Conservation (phyloP, 805 yeast species). For the Schwanniomyces sp. region DNA sequence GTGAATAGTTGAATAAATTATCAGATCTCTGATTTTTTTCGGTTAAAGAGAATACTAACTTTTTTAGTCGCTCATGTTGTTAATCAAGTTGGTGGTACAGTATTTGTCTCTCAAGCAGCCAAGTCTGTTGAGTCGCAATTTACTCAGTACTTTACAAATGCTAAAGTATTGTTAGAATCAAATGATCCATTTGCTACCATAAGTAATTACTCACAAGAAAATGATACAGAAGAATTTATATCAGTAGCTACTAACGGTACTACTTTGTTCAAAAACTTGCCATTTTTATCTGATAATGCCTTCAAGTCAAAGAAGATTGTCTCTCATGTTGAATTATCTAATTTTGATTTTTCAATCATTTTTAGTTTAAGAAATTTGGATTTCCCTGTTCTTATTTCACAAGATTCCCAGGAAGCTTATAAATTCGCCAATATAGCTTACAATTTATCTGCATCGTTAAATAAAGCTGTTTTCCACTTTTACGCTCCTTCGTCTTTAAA, state of each 20-base stretch:
- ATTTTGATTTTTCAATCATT: constrained; percentile 65
- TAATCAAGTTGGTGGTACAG: constrained; percentile 23
- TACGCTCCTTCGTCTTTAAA: constrained; percentile 35
- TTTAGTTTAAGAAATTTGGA: constrained; percentile 74
- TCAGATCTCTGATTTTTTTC: neutral
- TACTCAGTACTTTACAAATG: constrained; percentile 21
- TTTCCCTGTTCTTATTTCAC: constrained; percentile 67
- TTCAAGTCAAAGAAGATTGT: constrained; percentile 47
- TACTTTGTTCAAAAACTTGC: constrained; percentile 58
- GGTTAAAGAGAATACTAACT: constrained; percentile 7
- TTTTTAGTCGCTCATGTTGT: constrained; percentile 29
- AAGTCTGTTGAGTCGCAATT: constrained; percentile 40
- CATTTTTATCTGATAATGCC: constrained; percentile 46
- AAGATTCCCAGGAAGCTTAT: constrained; percentile 50
- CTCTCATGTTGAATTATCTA: constrained; percentile 58
- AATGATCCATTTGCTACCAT: constrained; percentile 56
- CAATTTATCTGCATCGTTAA: constrained; percentile 48
- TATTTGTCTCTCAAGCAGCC: constrained; percentile 48
- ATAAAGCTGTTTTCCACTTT: constrained; percentile 72
- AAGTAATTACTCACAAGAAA: constrained; percentile 23
- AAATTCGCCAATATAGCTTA: constrained; percentile 59
- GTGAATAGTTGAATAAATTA: neutral
- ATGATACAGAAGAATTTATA: constrained; percentile 21
- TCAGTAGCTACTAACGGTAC: constrained; percentile 55
- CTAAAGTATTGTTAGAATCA: constrained; percentile 33